Evolutionary conservation across 148 eudicot genomes (phyloP).

Genomic region (Pouteria glomerata): DNA sequence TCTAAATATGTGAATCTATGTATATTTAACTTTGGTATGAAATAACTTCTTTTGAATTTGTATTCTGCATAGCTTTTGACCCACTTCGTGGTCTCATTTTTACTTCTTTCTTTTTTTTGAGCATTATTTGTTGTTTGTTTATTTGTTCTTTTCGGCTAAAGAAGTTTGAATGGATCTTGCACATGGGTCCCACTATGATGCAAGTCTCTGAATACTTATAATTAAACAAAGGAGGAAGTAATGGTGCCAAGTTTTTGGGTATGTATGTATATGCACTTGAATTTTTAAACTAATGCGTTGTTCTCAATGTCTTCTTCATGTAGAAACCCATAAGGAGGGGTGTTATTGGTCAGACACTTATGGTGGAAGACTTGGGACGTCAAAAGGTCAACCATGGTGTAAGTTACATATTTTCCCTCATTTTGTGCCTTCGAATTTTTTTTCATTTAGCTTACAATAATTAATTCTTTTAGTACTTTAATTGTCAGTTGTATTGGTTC

Average conservation of each 20-base stretch:
- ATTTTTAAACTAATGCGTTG: neutral
- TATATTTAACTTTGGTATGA: no score
- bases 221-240: no score
- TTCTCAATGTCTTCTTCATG: conserved; percentile 8
- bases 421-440: neutral
- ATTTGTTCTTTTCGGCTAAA: neutral
- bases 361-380: conserved; percentile 76
- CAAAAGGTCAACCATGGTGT: conserved; percentile 63
- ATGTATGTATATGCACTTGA: no score
- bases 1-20: no score
- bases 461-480: neutral
- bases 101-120: neutral
- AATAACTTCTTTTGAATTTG: neutral
- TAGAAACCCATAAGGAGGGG: conserved; percentile 91
- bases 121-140: neutral
- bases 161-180: neutral
- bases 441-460: neutral
- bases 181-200: no score
- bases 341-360: conserved; percentile 65
- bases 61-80: neutral
- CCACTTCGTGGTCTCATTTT: neutral
- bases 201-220: no score
- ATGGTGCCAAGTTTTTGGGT: neutral
- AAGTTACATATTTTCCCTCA: conserved; percentile 19
- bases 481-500: neutral